A percentile compares a stretch with the other conserved stretches of the same genome.
phyloP scores from a whole-genome alignment of 1,139 yeast genomes.

The Taphrina deformans region DNA sequence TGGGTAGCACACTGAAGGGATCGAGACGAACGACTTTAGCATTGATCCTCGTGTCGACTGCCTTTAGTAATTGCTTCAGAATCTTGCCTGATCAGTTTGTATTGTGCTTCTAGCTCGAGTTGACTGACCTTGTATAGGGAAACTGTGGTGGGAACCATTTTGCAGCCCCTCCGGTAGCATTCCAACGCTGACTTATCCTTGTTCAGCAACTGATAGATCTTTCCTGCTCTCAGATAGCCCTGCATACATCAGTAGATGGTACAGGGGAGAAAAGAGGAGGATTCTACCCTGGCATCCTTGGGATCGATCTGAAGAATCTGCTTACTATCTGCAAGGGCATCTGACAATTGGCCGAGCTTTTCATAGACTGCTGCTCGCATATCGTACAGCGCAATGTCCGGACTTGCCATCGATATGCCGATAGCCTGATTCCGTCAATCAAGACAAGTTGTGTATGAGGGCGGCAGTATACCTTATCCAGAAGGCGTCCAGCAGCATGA shows the following conservation, averaged over 20 bases:
- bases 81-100: neutral
- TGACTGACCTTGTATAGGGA: neutral
- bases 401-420: slow-evolving; percentile 1
- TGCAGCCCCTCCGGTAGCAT: slow-evolving; percentile 10
- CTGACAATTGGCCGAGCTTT: neutral
- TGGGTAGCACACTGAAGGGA: slow-evolving; percentile 2
- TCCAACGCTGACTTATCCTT: slow-evolving; percentile 19
- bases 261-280: too few species aligned
- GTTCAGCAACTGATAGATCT: slow-evolving; percentile 12
- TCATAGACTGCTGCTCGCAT: slow-evolving; percentile 8
- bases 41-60: slow-evolving; percentile 6
- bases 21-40: neutral
- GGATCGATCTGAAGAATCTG: slow-evolving; percentile 20
- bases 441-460: neutral
- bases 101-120: neutral
- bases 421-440: slow-evolving; percentile 1
- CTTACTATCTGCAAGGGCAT: slow-evolving; percentile 19
- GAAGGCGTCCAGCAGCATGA: neutral
- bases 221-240: slow-evolving; percentile 29
- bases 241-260: neutral
- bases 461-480: neutral
- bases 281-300: slow-evolving; percentile 7
- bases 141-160: neutral
- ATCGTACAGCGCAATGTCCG: slow-evolving; percentile 4
- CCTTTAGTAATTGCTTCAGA: neutral